Evolutionary conservation across 768 basidiomycete genomes (phyloP).

Genomic region (Lactarius trivialis): DNA sequence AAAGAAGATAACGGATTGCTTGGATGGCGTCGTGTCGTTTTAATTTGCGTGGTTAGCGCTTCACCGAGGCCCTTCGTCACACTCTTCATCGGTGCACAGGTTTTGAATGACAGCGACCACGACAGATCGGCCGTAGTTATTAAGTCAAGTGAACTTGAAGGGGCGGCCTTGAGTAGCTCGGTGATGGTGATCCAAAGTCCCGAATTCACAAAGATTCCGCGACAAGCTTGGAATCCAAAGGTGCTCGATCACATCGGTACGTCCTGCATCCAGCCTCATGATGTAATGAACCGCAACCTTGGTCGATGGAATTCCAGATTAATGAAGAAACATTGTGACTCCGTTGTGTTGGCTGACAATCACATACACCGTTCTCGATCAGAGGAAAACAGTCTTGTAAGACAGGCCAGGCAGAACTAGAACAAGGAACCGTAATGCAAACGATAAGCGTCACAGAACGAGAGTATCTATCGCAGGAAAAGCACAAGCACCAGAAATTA

Average conservation of each 20-base stretch:
- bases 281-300: slow-evolving; percentile 6
- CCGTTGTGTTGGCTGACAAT: background rate
- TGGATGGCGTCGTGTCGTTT: background rate
- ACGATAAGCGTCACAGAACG: background rate
- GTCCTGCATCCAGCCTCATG: background rate
- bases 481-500: background rate
- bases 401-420: background rate
- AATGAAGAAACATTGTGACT: background rate
- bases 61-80: background rate
- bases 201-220: background rate
- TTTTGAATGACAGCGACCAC: background rate
- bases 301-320: background rate
- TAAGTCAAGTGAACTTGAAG: too few relatives aligned
- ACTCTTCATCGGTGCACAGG: background rate
- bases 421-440: background rate
- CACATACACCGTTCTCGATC: background rate
- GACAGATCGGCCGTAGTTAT: background rate
- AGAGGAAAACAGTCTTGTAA: background rate
- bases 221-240: slow-evolving; percentile 12
- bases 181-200: background rate
- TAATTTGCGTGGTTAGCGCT: background rate
- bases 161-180: background rate
- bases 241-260: slow-evolving; percentile 7
- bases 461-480: background rate
- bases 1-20: slow-evolving; percentile 12